Evolutionary conservation across 2,329 filamentous ascomycete genomes (phyloP).

Genomic region (Tolypocladium endophyticum): DNA sequence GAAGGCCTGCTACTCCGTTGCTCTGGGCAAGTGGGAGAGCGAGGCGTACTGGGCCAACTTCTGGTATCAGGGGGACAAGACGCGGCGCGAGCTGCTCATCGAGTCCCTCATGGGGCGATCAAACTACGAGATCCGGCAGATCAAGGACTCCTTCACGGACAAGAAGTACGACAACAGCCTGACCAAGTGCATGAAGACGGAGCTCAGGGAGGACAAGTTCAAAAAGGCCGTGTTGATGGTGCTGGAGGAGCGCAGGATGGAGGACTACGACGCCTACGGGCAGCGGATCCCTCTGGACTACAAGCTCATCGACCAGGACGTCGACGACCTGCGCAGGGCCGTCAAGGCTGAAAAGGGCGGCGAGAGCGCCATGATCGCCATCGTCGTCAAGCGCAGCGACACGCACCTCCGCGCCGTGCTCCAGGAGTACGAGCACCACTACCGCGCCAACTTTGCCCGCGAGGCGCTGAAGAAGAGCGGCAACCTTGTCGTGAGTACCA

Average conservation of each 20-base stretch:
- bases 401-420: conserved; percentile 72
- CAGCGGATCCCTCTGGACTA: conserved; percentile 45
- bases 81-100: conserved; percentile 78
- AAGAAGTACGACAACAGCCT: conserved; percentile 83
- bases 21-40: conserved; percentile 80
- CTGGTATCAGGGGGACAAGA: conserved; percentile 86
- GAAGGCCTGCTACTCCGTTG: conserved; percentile 84
- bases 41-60: conserved; percentile 98
- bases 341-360: conserved; percentile 69
- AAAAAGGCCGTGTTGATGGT: conserved; percentile 77
- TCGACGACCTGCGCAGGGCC: conserved; percentile 55
- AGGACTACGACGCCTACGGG: conserved; percentile 62
- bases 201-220: conserved; percentile 94
- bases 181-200: conserved; percentile 76
- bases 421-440: conserved; percentile 61
- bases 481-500: conserved; percentile 66
- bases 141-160: conserved; percentile 83
- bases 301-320: conserved; percentile 57
- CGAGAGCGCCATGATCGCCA: conserved; percentile 76
- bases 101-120: conserved; percentile 84
- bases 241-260: conserved; percentile 73
- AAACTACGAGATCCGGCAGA: conserved; percentile 75
- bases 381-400: conserved; percentile 74
- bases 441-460: conserved; percentile 72
- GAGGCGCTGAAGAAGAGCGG: conserved; percentile 81